phyloP scores from a whole-genome alignment of 2,329 filamentous ascomycete genomes.

The Apiospora pterosperma region DNA sequence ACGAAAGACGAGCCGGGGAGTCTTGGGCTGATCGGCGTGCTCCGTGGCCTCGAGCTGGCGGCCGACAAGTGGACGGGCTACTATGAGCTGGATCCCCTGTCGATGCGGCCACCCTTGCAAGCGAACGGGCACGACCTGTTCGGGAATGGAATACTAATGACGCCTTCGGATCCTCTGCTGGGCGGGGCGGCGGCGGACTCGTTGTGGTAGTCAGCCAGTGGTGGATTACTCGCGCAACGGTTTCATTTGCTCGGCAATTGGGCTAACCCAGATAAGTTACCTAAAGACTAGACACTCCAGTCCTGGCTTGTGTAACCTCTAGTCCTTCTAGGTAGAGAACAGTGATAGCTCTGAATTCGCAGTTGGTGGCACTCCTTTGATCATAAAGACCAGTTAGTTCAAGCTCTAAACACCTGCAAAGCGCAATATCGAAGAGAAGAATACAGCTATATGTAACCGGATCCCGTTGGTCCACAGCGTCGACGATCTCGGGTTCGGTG shows the following conservation, averaged over 20 bases:
- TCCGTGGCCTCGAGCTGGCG: not conserved
- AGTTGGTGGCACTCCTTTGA: no score
- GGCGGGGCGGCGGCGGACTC: not conserved
- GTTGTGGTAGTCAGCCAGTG: not conserved
- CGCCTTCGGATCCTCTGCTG: not conserved
- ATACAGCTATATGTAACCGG: no score
- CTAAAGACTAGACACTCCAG: no score
- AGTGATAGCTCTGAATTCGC: no score
- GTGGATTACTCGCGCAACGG: not conserved
- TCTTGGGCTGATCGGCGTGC: not conserved
- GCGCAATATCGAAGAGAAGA: no score
- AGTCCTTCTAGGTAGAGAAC: no score
- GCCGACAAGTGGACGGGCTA: not conserved
- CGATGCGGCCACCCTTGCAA: not conserved
- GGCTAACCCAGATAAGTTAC: no score
- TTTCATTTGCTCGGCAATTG: no score
- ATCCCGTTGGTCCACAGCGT: conserved; percentile 35
- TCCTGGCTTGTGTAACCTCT: no score
- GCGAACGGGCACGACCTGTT: not conserved
- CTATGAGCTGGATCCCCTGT: not conserved
- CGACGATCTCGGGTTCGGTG: conserved; percentile 36
- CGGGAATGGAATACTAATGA: not conserved
- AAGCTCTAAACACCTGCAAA: no score
- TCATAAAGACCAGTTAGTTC: no score
- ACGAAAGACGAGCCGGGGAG: not conserved